Percentiles rank a stretch among this genome's conserved stretches.
phyloP scores from a whole-genome alignment of 495 filamentous ascomycete genomes.

The Penicillium atrosanguineum region DNA sequence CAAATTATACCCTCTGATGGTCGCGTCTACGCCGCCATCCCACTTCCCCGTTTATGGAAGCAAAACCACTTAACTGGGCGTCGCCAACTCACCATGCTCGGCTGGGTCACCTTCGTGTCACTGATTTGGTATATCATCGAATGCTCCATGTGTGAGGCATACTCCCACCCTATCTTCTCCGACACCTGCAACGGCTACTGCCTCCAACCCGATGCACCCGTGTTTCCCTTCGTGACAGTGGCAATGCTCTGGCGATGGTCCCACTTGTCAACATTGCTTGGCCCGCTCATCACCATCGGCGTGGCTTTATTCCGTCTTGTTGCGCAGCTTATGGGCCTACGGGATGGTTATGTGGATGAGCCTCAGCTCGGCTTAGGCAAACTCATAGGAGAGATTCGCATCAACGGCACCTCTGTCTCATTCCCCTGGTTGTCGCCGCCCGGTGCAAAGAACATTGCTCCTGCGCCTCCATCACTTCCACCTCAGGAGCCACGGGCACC shows the following conservation, averaged over 20 bases:
- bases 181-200: constrained; percentile 46
- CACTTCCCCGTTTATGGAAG: constrained; percentile 59
- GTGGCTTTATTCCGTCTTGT: constrained; percentile 33
- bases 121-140: constrained; percentile 59
- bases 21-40: constrained; percentile 42
- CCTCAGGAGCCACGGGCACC: constrained; percentile 8
- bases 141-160: constrained; percentile 57
- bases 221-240: constrained; percentile 44
- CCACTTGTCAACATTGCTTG: constrained; percentile 30
- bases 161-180: constrained; percentile 55
- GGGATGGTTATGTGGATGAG: constrained; percentile 47
- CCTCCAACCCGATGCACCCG: constrained; percentile 43
- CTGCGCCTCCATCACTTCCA: constrained; percentile 11
- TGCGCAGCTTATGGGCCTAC: constrained; percentile 38
- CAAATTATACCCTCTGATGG: constrained; percentile 30
- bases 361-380: constrained; percentile 14
- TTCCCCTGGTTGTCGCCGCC: constrained; percentile 26
- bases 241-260: constrained; percentile 50
- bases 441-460: constrained; percentile 1
- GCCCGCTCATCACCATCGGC: constrained; percentile 31
- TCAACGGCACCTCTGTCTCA: constrained; percentile 30
- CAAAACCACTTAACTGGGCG: constrained; percentile 40
- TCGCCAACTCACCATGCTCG: constrained; percentile 54
- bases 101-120: constrained; percentile 47
- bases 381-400: constrained; percentile 33